Conservation (phyloP, 495 filamentous ascomycete genomes). For the Daldinia decipiens region DNA sequence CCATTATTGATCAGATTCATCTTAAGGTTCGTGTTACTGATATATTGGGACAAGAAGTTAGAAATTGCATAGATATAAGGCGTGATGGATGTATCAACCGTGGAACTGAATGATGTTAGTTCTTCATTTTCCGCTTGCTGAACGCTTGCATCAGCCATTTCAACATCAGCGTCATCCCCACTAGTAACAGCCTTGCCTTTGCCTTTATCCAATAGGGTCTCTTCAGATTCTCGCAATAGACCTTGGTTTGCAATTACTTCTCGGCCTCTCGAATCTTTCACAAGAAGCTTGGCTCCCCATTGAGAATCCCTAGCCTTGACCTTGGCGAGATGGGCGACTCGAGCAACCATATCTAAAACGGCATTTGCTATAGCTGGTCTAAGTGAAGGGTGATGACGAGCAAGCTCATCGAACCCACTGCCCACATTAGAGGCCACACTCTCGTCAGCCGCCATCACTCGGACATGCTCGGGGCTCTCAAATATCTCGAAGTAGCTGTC, state of each 20-base stretch:
- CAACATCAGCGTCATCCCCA: constrained; percentile 60
- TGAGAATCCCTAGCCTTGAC: constrained; percentile 71
- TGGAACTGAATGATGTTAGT: constrained; percentile 1
- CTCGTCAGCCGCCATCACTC: constrained; percentile 76
- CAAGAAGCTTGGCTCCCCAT: constrained; percentile 83
- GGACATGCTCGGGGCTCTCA: constrained; percentile 89
- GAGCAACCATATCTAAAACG: constrained; percentile 82
- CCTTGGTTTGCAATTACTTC: constrained; percentile 61
- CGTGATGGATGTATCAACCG: constrained; percentile 50
- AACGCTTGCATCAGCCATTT: constrained; percentile 64
- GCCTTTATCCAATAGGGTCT: constrained; percentile 44
- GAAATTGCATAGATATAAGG: constrained; percentile 79
- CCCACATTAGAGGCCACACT: constrained; percentile 75
- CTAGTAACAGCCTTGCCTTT: constrained; percentile 52
- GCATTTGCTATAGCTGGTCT: constrained; percentile 81
- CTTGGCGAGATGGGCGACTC: constrained; percentile 75
- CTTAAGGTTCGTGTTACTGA: constrained; percentile 79
- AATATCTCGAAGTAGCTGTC: constrained; percentile 93
- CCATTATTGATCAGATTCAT: constrained; percentile 78
- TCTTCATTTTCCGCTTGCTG: constrained; percentile 39
- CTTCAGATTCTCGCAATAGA: constrained; percentile 37
- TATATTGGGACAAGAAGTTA: constrained; percentile 80
- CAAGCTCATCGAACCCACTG: constrained; percentile 89
- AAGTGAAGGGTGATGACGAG: constrained; percentile 88
- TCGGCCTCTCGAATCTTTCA: constrained; percentile 62